Percentiles rank a stretch among this genome's conserved stretches.
Conservation (phyloP, 352 stramenopile species). For the Phytophthora tentaculata region DNA sequence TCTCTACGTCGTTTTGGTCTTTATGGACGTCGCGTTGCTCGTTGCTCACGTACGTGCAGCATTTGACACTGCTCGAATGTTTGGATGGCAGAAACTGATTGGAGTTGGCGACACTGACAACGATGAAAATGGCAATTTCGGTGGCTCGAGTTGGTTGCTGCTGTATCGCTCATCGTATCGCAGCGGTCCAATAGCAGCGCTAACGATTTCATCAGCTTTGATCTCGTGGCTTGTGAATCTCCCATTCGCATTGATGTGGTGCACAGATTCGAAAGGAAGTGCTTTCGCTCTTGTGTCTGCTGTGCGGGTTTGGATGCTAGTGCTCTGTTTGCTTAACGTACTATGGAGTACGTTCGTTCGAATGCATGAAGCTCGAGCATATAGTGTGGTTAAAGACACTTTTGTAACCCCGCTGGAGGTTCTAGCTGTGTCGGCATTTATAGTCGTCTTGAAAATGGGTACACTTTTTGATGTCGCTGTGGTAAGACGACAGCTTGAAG, state of each 20-base stretch:
- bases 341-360: conserved; percentile 43
- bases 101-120: conserved; percentile 8
- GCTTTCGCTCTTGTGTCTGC: conserved; percentile 43
- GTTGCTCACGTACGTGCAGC: conserved; percentile 31
- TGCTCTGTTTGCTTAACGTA: conserved; percentile 43
- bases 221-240: conserved; percentile 61
- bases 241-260: conserved; percentile 59
- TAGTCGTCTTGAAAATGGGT: conserved; percentile 33
- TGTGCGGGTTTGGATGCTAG: conserved; percentile 60
- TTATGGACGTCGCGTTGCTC: conserved; percentile 47
- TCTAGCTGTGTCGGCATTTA: conserved; percentile 33
- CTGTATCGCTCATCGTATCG: conserved; percentile 66
- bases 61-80: conserved; percentile 41
- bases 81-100: conserved; percentile 41
- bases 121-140: conserved; percentile 6
- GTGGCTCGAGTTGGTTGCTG: conserved; percentile 47
- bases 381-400: conserved; percentile 42
- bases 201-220: conserved; percentile 50
- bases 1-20: conserved; percentile 54
- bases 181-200: conserved; percentile 40
- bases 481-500: conserved; percentile 45
- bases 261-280: conserved; percentile 23
- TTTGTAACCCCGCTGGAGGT: conserved; percentile 52
- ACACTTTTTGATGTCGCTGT: conserved; percentile 36
- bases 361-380: conserved; percentile 48